A percentile compares a stretch with the other conserved stretches of the same genome.
These are phyloP conservation scores for Gossypium australe DNA, from an alignment of 345 rosid genomes.

Conservation along the genomic window DNA sequence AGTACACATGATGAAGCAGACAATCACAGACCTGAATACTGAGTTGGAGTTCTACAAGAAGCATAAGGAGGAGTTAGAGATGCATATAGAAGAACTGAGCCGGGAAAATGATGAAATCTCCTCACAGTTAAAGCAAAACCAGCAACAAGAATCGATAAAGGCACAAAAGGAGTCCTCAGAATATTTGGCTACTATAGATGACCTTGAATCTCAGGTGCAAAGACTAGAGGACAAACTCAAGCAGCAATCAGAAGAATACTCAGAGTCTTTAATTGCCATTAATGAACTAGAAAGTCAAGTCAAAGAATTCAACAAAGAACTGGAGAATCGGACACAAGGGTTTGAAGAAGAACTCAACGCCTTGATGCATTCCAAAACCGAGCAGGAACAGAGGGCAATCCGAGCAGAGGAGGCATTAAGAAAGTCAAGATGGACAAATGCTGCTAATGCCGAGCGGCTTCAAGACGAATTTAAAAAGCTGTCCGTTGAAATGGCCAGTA, in stretches of 20 bases:
- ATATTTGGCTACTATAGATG: slow-evolving; percentile 34
- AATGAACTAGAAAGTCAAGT: slow-evolving; percentile 62
- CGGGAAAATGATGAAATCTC: slow-evolving; percentile 47
- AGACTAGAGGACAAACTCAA: slow-evolving; percentile 60
- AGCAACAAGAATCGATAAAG: slow-evolving; percentile 41
- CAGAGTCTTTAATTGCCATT: slow-evolving; percentile 54
- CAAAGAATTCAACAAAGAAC: slow-evolving; percentile 53
- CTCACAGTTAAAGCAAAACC: slow-evolving; percentile 42
- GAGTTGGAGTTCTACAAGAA: slow-evolving; percentile 59
- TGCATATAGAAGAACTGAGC: slow-evolving; percentile 60
- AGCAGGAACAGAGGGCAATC: slow-evolving; percentile 87
- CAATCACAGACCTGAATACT: slow-evolving; percentile 40
- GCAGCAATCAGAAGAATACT: slow-evolving; percentile 58
- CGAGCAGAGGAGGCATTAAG: slow-evolving; percentile 78
- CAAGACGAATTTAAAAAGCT: slow-evolving; percentile 80
- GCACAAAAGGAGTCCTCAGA: slow-evolving; percentile 30
- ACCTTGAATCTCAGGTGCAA: slow-evolving; percentile 49
- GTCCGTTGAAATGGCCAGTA: slow-evolving; percentile 65
- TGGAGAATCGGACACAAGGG: slow-evolving; percentile 51
- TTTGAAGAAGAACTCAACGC: slow-evolving; percentile 72
- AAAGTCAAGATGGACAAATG: slow-evolving; percentile 70
- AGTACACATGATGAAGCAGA: slow-evolving; percentile 48
- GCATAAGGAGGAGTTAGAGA: slow-evolving; percentile 66
- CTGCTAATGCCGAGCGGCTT: slow-evolving; percentile 69
- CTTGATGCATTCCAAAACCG: slow-evolving; percentile 47